Percentiles rank a stretch among this genome's conserved stretches.
phyloP scores from a whole-genome alignment of 2,329 filamentous ascomycete genomes.

The Fusarium goolgardi region DNA sequence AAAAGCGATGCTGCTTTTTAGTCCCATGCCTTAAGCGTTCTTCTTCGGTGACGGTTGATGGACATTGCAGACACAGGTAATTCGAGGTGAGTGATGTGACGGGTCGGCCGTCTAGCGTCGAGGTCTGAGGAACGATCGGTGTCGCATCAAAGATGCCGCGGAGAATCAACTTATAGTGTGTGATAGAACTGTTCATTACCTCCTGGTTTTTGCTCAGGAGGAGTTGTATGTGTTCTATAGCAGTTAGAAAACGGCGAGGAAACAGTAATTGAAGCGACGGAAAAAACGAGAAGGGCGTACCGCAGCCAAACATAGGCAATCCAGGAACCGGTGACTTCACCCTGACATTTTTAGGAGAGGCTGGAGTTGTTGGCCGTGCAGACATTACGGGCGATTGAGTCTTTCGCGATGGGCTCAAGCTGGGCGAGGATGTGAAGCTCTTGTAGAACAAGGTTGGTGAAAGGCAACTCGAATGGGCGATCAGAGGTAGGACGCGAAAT shows the following conservation, averaged over 20 bases:
- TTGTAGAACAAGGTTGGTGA: slow-evolving; percentile 1
- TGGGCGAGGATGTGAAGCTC: slow-evolving; percentile 1
- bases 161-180: slow-evolving; percentile 78
- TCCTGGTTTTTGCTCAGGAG: slow-evolving; percentile 72
- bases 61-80: slow-evolving; percentile 79
- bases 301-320: slow-evolving; percentile 71
- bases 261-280: slow-evolving; percentile 1
- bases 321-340: slow-evolving; percentile 70
- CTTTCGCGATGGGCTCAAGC: slow-evolving; percentile 1
- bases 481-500: background rate
- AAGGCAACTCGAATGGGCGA: slow-evolving; percentile 13
- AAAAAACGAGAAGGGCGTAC: slow-evolving; percentile 57
- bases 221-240: slow-evolving; percentile 75
- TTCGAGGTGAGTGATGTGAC: slow-evolving; percentile 74
- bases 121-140: slow-evolving; percentile 73
- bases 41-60: slow-evolving; percentile 73
- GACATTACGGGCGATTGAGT: slow-evolving; percentile 54
- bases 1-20: slow-evolving; percentile 78
- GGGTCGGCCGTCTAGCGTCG: slow-evolving; percentile 66
- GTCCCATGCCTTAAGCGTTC: slow-evolving; percentile 74
- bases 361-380: slow-evolving; percentile 61
- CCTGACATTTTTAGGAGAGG: slow-evolving; percentile 67
- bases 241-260: slow-evolving; percentile 46
- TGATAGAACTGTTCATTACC: slow-evolving; percentile 74
- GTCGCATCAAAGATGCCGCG: slow-evolving; percentile 76